A percentile compares a stretch with the other conserved stretches of the same genome.
Conservation (phyloP, 768 basidiomycete genomes). For the Lentinula lateritia region DNA sequence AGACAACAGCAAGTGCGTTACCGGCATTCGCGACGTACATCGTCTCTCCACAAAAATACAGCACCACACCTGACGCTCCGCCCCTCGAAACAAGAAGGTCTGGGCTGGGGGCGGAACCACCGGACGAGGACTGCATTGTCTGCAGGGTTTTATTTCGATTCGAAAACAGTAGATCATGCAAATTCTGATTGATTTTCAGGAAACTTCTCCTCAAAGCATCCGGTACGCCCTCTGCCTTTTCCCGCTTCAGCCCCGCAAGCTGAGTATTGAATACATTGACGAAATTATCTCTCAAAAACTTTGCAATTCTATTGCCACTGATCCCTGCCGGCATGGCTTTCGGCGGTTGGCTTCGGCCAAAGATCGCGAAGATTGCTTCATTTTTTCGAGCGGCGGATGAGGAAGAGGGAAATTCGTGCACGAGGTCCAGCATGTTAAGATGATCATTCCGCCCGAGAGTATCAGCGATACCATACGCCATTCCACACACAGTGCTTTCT, state of each 20-base stretch:
- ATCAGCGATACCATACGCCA: slow-evolving; percentile 97
- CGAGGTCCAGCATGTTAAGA: slow-evolving; percentile 88
- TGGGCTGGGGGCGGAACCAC: slow-evolving; percentile 22
- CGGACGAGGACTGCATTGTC: slow-evolving; percentile 33
- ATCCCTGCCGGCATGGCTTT: slow-evolving; percentile 34
- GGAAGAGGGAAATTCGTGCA: slow-evolving; percentile 66
- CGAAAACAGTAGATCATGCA: slow-evolving; percentile 62
- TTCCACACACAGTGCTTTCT: slow-evolving; percentile 77
- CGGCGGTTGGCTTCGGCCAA: slow-evolving; percentile 65
- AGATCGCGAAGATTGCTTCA: slow-evolving; percentile 95
- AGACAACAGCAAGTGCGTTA: slow-evolving; percentile 82
- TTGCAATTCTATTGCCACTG: slow-evolving; percentile 67
- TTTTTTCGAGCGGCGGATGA: slow-evolving; percentile 41
- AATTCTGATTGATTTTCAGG: slow-evolving; percentile 76
- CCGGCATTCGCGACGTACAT: slow-evolving; percentile 91
- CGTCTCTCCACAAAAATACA: slow-evolving; percentile 76
- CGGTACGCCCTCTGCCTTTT: slow-evolving; percentile 47
- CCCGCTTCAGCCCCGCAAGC: slow-evolving; percentile 41
- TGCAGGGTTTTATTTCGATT: slow-evolving; percentile 50
- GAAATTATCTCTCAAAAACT: slow-evolving; percentile 83
- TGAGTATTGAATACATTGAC: slow-evolving; percentile 54
- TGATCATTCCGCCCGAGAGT: slow-evolving; percentile 76
- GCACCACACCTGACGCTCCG: slow-evolving; percentile 81
- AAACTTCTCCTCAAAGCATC: slow-evolving; percentile 88
- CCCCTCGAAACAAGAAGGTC: slow-evolving; percentile 44